phyloP scores from a whole-genome alignment of 2,329 filamentous ascomycete genomes.

The Lachnellula subtilissima region DNA sequence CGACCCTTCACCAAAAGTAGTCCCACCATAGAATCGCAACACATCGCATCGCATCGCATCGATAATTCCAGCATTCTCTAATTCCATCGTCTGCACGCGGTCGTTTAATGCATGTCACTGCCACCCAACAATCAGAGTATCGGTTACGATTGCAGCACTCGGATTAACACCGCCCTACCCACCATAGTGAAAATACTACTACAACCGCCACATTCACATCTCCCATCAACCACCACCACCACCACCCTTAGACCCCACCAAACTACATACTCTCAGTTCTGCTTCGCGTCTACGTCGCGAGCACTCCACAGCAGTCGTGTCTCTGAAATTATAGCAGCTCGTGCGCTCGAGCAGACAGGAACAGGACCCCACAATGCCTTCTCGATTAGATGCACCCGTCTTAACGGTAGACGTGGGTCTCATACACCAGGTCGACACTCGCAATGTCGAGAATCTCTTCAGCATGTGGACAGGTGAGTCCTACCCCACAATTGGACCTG shows the following conservation, averaged over 20 bases:
- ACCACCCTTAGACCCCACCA: not conserved
- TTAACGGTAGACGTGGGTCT: conserved; percentile 86
- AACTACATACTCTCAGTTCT: not conserved
- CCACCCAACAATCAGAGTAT: conserved; percentile 3
- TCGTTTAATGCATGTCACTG: conserved; percentile 17
- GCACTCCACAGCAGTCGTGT: conserved; percentile 24
- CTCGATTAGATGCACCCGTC: conserved; percentile 76
- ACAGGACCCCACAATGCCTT: conserved; percentile 59
- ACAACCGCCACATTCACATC: not conserved
- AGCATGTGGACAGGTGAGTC: conserved; percentile 92
- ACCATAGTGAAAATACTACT: not conserved
- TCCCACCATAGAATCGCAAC: too few species aligned
- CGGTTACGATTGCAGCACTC: conserved; percentile 20
- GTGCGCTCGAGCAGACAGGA: conserved; percentile 26
- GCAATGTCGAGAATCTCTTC: conserved; percentile 87
- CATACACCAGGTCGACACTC: conserved; percentile 91
- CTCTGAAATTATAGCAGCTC: conserved; percentile 25
- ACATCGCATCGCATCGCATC: not conserved
- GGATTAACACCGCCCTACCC: conserved; percentile 11
- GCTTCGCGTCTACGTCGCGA: conserved; percentile 20
- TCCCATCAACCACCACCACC: not conserved
- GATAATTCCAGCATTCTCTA: conserved; percentile 7
- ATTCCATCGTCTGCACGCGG: conserved; percentile 4
- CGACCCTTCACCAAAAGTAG: not conserved
- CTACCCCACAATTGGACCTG: not conserved